Evolutionary conservation across 768 basidiomycete genomes (phyloP).

Genomic region (Dentipellis sp.): DNA sequence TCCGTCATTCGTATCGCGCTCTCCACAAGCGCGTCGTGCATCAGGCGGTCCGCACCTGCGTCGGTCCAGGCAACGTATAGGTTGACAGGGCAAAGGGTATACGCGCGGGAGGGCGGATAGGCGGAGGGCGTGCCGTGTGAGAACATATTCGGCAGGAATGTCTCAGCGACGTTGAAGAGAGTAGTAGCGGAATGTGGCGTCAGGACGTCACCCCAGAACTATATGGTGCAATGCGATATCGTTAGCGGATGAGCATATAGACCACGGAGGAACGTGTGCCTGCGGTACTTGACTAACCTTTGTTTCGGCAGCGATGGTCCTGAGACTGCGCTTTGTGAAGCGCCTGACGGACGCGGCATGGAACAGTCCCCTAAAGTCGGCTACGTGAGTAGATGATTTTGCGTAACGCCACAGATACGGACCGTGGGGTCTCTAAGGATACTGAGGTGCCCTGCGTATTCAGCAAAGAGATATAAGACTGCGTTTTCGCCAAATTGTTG

Average conservation of each 20-base stretch:
- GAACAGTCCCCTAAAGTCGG: neutral
- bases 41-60: conserved; percentile 27
- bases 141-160: conserved; percentile 5
- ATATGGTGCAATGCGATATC: neutral
- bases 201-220: conserved; percentile 39
- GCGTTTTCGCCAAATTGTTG: conserved; percentile 28
- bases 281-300: conserved; percentile 18
- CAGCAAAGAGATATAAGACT: conserved; percentile 34
- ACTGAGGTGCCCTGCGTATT: conserved; percentile 19
- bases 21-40: conserved; percentile 34
- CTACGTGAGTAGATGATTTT: neutral
- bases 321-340: conserved; percentile 15
- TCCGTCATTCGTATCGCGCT: conserved; percentile 30
- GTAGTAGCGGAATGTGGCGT: conserved; percentile 28
- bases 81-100: neutral
- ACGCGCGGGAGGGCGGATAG: conserved; percentile 12
- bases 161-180: conserved; percentile 26
- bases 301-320: conserved; percentile 36
- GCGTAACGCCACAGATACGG: neutral
- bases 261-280: neutral
- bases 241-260: neutral
- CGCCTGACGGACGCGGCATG: neutral
- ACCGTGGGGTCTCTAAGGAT: neutral
- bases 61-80: conserved; percentile 34
- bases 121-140: conserved; percentile 9